A percentile compares a stretch with the other conserved stretches of the same genome.
These are phyloP conservation scores for Globisporangium recalcitrans DNA, from an alignment of 352 stramenopile genomes.

Conservation along the genomic window DNA sequence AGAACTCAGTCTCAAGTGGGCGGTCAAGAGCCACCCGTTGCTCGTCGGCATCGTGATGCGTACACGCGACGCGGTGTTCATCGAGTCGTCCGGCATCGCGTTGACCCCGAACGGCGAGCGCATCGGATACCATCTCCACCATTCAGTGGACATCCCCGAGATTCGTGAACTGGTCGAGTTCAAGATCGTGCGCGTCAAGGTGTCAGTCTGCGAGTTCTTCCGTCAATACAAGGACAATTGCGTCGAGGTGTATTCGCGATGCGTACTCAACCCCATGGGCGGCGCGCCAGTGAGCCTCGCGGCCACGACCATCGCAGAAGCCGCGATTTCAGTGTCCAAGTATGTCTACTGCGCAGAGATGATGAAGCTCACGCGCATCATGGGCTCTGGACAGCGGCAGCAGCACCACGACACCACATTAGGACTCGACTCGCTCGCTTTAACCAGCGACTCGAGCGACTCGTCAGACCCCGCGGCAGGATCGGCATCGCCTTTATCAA, in stretches of 20 bases:
- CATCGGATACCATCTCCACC: slow-evolving; percentile 33
- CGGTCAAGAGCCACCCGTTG: background rate
- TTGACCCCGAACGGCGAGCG: slow-evolving; percentile 33
- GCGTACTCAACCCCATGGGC: too few species aligned
- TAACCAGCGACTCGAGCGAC: too few species aligned
- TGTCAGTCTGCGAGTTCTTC: too few species aligned
- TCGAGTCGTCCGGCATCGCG: slow-evolving; percentile 11
- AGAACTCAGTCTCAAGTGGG: background rate
- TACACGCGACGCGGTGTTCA: background rate
- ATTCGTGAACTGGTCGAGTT: background rate
- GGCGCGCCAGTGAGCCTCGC: too few species aligned
- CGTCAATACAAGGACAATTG: too few species aligned
- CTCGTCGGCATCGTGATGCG: background rate
- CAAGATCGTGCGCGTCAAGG: too few species aligned
- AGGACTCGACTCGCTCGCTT: too few species aligned
- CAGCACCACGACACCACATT: background rate
- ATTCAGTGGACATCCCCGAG: slow-evolving; percentile 4
- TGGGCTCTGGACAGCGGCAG: background rate
- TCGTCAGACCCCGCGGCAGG: too few species aligned
- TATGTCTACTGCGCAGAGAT: too few species aligned
- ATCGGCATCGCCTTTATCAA: too few species aligned
- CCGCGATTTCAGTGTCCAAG: background rate
- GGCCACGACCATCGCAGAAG: background rate
- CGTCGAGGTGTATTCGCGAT: too few species aligned
- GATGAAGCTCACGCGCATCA: too few species aligned